Base-by-base conservation (phyloP, 345 rosid species). In the Trapa bicornis region DNA sequence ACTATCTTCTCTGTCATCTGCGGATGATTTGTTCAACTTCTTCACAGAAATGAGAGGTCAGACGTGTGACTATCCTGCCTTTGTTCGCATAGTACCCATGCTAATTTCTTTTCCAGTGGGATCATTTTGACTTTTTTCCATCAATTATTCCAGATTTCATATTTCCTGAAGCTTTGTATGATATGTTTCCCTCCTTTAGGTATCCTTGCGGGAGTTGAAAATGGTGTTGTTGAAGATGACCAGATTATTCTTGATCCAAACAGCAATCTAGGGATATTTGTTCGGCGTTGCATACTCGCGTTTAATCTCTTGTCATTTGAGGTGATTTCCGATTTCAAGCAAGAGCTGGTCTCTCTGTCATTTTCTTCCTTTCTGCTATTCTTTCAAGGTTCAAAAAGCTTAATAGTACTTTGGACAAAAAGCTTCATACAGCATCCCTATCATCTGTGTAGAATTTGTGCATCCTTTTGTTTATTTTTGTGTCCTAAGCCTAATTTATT, bases 271-370 rank as follows among this genome's bases (percentile, higher is more conserved):
- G 99, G 97, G 71, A 77, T 89, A 84, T 94, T 87, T 82, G 82
- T 91, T 53, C 95, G 97, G 15, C 99, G 90, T 32, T 89, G 97
- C 76, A 66, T 91, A 62, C 87, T 91, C 73, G 84, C 97, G 67
- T 91, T 91, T 75, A 91, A 87, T 72, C 68, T 82, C 43, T 75
- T 94, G 54, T 81, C 87, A 2, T 94, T 91, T 63, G 99, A 91
- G 96, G 99, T 94, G 14, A 1, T 39, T 64, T 39, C 67, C 16
- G 7, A 16, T 42, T 58, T 35, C 37, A 58, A 36, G 14, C 37
- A 58, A 58, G 16, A 35, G 6, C 63, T 58, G 15, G 5, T 15
- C 33, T 57, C 58, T n/a, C 58, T 17, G 5, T 53, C 1, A 13
- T 57, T 33, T 57, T 57, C 14, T 32, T 33, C 1, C 14, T 3